Evolutionary conservation across 805 yeast genomes (phyloP).

Genomic region (Dipodascus geniculatus): DNA sequence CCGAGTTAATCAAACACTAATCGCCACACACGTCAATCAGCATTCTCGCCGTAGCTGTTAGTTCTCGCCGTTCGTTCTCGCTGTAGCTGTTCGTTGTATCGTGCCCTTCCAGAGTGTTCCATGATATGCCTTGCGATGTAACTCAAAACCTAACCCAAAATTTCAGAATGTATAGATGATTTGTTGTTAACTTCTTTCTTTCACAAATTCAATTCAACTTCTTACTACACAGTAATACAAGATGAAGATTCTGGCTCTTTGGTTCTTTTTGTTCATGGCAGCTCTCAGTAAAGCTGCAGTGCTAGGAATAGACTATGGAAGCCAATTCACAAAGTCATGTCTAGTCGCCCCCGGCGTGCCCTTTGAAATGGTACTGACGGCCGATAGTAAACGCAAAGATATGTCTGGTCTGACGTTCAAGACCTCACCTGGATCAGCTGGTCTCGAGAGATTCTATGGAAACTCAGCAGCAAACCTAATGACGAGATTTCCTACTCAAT

Average conservation of each 20-base stretch:
- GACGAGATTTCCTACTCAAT: conserved; percentile 60
- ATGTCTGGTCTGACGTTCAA: conserved; percentile 64
- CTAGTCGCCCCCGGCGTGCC: conserved; percentile 85
- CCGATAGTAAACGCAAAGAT: conserved; percentile 88
- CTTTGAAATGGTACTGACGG: conserved; percentile 77
- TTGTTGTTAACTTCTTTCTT: neutral
- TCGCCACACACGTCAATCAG: too few species aligned
- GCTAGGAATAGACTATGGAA: conserved; percentile 82
- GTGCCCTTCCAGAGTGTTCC: neutral
- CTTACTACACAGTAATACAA: neutral
- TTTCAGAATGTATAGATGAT: neutral
- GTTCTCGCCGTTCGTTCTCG: too few species aligned
- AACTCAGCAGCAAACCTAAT: conserved; percentile 58
- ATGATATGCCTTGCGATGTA: neutral
- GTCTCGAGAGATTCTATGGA: conserved; percentile 60
- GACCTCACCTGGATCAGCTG: conserved; percentile 26
- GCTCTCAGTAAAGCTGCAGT: conserved; percentile 40
- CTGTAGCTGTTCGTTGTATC: too few species aligned
- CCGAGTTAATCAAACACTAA: too few species aligned
- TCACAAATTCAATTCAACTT: neutral
- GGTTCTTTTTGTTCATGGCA: conserved; percentile 8
- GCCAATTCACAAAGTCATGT: conserved; percentile 75
- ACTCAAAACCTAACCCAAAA: neutral
- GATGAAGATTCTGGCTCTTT: conserved; percentile 6
- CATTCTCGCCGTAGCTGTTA: too few species aligned